Evolutionary conservation across 768 basidiomycete species (phyloP).

Genomic region (Russula virescens): DNA sequence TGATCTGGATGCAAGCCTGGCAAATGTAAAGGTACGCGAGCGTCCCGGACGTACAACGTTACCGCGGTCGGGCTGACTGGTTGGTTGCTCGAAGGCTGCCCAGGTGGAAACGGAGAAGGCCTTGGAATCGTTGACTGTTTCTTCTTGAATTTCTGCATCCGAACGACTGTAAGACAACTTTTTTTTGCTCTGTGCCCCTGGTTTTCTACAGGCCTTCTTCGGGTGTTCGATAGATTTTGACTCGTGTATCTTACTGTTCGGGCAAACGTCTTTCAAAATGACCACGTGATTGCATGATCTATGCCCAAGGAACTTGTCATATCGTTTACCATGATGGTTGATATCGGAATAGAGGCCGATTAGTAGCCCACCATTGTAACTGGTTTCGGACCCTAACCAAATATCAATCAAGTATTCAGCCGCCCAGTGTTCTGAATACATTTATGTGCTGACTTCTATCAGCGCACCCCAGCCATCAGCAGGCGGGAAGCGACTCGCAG

Average conservation of each 20-base stretch:
- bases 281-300: not conserved
- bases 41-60: no score
- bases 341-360: not conserved
- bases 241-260: not conserved
- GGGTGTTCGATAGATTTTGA: not conserved
- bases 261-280: not conserved
- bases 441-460: not conserved
- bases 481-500: not conserved
- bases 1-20: not conserved
- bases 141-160: not conserved
- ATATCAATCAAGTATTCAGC: not conserved
- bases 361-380: not conserved
- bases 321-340: not conserved
- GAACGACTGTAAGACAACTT: not conserved
- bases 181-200: not conserved
- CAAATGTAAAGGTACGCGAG: slow-evolving; percentile 8
- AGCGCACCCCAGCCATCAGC: not conserved
- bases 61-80: not conserved
- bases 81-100: slow-evolving; percentile 4
- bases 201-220: not conserved
- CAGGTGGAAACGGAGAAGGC: not conserved
- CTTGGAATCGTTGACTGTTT: not conserved
- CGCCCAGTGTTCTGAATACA: no score
- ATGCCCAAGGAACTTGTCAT: not conserved
- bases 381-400: not conserved